Percentiles rank a stretch among this genome's conserved stretches.
phyloP scores from a whole-genome alignment of 2,329 filamentous ascomycete species.

The Nothomitra cinnamomea region DNA sequence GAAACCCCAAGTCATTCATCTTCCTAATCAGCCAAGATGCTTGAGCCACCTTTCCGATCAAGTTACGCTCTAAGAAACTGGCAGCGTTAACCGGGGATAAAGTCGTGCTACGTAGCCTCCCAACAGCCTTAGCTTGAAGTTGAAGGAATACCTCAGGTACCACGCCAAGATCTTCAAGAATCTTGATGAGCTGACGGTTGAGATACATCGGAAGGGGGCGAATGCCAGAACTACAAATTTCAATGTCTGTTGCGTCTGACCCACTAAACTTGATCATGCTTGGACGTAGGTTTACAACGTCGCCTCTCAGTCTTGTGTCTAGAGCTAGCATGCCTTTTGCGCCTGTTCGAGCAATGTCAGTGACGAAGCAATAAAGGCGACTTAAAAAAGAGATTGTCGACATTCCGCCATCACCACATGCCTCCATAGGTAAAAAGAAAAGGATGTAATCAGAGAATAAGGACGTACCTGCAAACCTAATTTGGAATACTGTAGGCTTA shows the following conservation, averaged over 20 bases:
- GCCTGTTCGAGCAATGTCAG: constrained; percentile 21
- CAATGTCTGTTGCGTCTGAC: constrained; percentile 36
- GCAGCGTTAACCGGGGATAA: constrained; percentile 43
- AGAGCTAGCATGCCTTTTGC: constrained; percentile 66
- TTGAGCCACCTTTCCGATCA: constrained; percentile 41
- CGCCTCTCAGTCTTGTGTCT: constrained; percentile 41
- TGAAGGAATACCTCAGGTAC: constrained; percentile 39
- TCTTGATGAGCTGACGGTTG: constrained; percentile 72
- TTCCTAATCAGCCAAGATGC: constrained; percentile 45
- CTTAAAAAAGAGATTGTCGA: background rate
- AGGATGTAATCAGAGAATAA: background rate
- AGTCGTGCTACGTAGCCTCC: constrained; percentile 41
- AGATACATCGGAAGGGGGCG: constrained; percentile 52
- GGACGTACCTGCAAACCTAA: constrained; percentile 44
- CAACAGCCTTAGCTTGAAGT: constrained; percentile 46
- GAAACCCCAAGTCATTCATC: constrained; percentile 38
- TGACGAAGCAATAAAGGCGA: background rate
- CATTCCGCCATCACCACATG: no score
- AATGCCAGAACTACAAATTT: constrained; percentile 54
- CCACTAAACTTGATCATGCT: constrained; percentile 71
- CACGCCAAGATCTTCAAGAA: constrained; percentile 62
- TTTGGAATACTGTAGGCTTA: constrained; percentile 52
- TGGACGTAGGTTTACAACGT: constrained; percentile 41
- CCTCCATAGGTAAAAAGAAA: no score
- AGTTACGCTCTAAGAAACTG: constrained; percentile 44